A percentile compares a stretch with the other conserved stretches of the same genome.
Conservation (phyloP, 129 eudicot species). For the Ambrosia artemisiifolia region DNA sequence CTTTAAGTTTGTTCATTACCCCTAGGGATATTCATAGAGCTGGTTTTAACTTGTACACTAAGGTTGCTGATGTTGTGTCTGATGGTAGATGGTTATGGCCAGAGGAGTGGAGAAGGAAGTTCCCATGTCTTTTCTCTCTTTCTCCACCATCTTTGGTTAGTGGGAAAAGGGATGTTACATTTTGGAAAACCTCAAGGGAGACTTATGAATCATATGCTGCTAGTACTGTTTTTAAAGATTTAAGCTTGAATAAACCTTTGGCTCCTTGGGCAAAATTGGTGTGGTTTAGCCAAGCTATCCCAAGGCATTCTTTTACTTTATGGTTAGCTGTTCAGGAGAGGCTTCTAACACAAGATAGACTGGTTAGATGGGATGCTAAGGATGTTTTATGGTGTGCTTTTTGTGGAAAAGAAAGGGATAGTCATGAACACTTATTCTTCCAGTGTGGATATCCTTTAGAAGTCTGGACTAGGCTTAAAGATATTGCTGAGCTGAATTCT, state of each 20-base stretch:
- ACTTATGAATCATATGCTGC: no score
- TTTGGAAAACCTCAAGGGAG: not conserved
- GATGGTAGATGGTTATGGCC: no score
- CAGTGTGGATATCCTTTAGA: not conserved
- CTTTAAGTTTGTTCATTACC: no score
- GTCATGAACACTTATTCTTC: not conserved
- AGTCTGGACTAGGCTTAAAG: not conserved
- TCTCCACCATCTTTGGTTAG: no score
- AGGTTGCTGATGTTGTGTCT: no score
- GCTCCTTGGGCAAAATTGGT: not conserved
- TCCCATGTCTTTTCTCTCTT: no score
- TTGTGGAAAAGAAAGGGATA: not conserved
- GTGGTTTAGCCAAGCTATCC: not conserved
- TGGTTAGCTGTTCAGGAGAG: not conserved
- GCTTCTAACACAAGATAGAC: not conserved
- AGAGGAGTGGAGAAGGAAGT: no score
- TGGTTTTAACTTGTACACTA: no score
- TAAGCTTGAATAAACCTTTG: not conserved
- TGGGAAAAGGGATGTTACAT: no score
- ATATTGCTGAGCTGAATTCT: no score
- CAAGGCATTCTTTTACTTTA: not conserved
- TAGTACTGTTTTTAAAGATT: not conserved
- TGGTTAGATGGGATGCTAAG: not conserved
- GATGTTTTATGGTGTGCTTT: not conserved
- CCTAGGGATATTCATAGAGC: no score